phyloP scores from a whole-genome alignment of 202 grass and related monocot genomes.

The Hordeum pubiflorum region DNA sequence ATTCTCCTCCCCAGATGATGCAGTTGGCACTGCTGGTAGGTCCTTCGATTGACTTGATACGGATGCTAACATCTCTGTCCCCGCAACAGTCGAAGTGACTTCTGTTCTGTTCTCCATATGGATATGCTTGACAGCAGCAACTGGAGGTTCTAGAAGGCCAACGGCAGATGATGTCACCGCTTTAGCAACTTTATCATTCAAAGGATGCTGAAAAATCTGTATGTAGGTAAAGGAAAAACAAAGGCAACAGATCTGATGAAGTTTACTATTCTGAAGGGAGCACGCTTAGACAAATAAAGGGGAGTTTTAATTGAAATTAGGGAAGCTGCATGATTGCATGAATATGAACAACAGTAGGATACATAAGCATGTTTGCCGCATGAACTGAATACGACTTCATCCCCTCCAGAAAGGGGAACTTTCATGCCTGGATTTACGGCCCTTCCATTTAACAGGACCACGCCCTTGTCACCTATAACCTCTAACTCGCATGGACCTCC shows the following conservation, averaged over 20 bases:
- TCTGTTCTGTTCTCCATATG: slow-evolving; percentile 54
- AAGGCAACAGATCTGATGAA: slow-evolving; percentile 9
- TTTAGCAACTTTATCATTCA: slow-evolving; percentile 62
- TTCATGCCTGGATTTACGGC: slow-evolving; percentile 37
- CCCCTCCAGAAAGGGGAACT: slow-evolving; percentile 70
- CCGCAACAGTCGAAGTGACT: slow-evolving; percentile 56
- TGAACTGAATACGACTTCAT: slow-evolving; percentile 80
- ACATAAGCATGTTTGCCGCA: slow-evolving; percentile 86
- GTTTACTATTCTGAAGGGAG: slow-evolving; percentile 2
- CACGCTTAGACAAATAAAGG: slow-evolving; percentile 17
- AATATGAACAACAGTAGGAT: slow-evolving; percentile 45
- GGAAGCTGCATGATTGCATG: slow-evolving; percentile 13
- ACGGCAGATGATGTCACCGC: slow-evolving; percentile 36
- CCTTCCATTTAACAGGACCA: slow-evolving; percentile 78
- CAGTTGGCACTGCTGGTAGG: slow-evolving; percentile 12
- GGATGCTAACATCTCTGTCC: slow-evolving; percentile 75
- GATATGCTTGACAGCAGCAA: slow-evolving; percentile 47
- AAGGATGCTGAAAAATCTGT: slow-evolving; percentile 95
- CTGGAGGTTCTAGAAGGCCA: slow-evolving; percentile 36
- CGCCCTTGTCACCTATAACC: slow-evolving; percentile 75
- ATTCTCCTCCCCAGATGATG: slow-evolving; percentile 34
- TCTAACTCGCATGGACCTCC: slow-evolving; percentile 64
- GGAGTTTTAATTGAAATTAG: slow-evolving; percentile 8
- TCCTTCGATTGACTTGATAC: slow-evolving; percentile 65
- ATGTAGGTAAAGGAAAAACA: slow-evolving; percentile 28